Conservation (phyloP, 441 rosid species). For the Erodium trifolium region DNA sequence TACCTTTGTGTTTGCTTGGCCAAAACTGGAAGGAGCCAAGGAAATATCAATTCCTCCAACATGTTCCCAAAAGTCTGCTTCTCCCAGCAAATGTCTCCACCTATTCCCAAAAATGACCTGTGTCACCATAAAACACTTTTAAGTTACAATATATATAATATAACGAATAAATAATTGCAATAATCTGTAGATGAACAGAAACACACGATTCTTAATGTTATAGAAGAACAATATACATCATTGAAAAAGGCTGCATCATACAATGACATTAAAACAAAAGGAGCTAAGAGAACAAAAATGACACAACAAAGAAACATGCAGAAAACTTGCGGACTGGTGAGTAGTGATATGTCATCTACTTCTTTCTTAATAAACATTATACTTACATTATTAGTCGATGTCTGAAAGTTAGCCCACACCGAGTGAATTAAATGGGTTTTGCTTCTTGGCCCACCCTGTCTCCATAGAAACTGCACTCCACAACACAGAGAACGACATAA, state of each 20-base stretch:
- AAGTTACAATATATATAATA: constrained; percentile 12
- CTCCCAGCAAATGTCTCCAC: constrained; percentile 95
- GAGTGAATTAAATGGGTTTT: constrained; percentile 56
- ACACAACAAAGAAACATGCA: constrained; percentile 12
- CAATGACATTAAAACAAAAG: no score
- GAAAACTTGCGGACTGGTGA: neutral
- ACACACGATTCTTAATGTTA: neutral
- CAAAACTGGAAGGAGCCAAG: constrained; percentile 84
- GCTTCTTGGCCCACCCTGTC: constrained; percentile 69
- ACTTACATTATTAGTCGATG: constrained; percentile 84
- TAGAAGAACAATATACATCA: neutral
- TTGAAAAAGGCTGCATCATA: no score
- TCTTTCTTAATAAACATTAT: constrained; percentile 5
- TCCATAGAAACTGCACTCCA: constrained; percentile 65
- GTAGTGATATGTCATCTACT: neutral
- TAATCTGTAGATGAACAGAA: neutral
- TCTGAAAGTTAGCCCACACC: constrained; percentile 97
- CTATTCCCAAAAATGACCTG: constrained; percentile 92
- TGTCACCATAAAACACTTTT: constrained; percentile 20
- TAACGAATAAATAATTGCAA: constrained; percentile 6
- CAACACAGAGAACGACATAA: neutral
- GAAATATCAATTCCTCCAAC: constrained; percentile 88
- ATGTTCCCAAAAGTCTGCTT: constrained; percentile 87
- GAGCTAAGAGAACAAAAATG: constrained; percentile 2
- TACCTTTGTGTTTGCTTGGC: constrained; percentile 88